Base-by-base conservation (phyloP, 345 rosid genomes). In the Eucalyptus rudis region DNA sequence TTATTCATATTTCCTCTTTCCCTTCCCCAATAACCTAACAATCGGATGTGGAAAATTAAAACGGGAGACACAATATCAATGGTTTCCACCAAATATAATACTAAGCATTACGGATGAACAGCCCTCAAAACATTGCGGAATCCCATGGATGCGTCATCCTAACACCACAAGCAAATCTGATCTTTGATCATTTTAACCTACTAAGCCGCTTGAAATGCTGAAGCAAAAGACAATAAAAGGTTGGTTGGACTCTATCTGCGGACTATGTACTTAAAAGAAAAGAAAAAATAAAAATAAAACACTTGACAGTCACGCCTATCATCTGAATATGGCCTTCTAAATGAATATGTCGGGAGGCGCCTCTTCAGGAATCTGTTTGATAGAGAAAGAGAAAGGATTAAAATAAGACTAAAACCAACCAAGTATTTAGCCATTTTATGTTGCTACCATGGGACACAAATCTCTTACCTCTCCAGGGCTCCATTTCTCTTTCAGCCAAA, bases 401-500 rank as follows among this genome's bases (percentile, higher is more conserved):
- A 49, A 44, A 64, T 52, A 20, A 76, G 27, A 40, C 47, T 11
- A 76, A 40, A 76, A 76, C 83, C 83, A 76, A 36, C 47, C 47
- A 36, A 76, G 29, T 76, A 76, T 20, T 7, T 40, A 40, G 15
- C 47, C 3, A 13, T 2, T 40, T 76, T 76, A 76, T 76, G 47
- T 76, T 24, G 86, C 87, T 58, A 15, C 64, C 31, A 45, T 40
- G 58, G 2, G 62, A 86, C 59, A 27, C 29, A 3, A 76, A 76
- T 47, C 71, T 79, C 86, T 89, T 93, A 96, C 99, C 99, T 97
- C 98, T 81, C 99, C 98, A 54, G 94, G 95, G 59, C 40, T 90
- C 99, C 99, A 97, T 89, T 91, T 95, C 89, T 94, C 97, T 91
- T 96, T 96, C 83, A 93, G 87, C 99, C 99, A 97, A 56, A 97